Conservation (phyloP, 768 basidiomycete genomes). For the Inosperma sp. region DNA sequence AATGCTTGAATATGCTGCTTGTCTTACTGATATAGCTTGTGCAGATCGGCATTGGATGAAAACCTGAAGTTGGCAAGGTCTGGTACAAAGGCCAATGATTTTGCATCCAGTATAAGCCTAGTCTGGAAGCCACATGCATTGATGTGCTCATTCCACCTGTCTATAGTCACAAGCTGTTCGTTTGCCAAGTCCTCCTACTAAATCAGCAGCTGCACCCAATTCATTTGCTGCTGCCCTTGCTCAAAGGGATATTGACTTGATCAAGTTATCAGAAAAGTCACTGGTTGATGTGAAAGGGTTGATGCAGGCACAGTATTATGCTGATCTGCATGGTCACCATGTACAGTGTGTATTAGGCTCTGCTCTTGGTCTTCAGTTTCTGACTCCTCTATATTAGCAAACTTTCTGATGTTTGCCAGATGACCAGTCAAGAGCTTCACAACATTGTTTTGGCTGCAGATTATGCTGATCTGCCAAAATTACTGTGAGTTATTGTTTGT, state of each 20-base stretch:
- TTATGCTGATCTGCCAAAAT: background rate
- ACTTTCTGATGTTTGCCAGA: background rate
- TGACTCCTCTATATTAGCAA: background rate
- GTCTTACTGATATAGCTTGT: too few species aligned
- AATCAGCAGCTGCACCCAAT: background rate
- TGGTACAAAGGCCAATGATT: background rate
- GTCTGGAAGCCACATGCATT: background rate
- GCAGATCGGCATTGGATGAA: too few species aligned
- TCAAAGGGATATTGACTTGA: background rate
- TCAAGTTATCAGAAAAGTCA: background rate
- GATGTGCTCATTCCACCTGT: too few species aligned
- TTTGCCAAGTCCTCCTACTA: too few species aligned
- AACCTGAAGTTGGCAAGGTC: background rate
- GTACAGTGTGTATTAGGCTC: background rate
- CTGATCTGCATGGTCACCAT: background rate
- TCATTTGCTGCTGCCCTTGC: background rate
- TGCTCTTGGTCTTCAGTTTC: background rate
- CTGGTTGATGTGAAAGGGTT: background rate
- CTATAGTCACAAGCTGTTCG: too few species aligned
- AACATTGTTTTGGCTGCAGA: background rate
- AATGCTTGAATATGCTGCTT: too few species aligned
- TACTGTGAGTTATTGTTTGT: background rate
- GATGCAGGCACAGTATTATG: background rate
- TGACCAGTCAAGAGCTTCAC: background rate
- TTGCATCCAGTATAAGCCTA: background rate